Percentiles rank a stretch among this genome's conserved stretches.
Evolutionary conservation across 192 early-diverging fungal species (phyloP).

Genomic region (Chytriomyces hyalinus): DNA sequence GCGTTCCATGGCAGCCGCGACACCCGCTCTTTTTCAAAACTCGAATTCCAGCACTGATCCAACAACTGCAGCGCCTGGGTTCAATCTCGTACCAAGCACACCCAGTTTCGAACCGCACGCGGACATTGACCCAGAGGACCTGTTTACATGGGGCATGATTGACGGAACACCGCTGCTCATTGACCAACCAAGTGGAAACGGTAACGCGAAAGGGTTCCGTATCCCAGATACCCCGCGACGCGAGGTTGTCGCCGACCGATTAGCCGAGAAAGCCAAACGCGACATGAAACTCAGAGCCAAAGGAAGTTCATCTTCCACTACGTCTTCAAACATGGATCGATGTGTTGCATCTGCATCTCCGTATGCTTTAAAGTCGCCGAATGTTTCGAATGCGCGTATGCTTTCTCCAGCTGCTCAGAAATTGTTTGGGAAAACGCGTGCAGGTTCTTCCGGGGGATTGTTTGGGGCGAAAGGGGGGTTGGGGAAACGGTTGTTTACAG

Average conservation of each 20-base stretch:
- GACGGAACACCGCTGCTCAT: constrained; percentile 80
- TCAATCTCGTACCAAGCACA: constrained; percentile 69
- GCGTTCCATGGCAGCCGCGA: constrained; percentile 53
- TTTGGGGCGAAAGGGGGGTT: neutral
- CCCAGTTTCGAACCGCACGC: constrained; percentile 65
- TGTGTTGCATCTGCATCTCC: too few species aligned
- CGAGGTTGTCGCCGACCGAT: constrained; percentile 64
- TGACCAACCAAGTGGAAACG: constrained; percentile 43
- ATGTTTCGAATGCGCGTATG: neutral
- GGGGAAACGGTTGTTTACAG: neutral
- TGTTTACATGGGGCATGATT: constrained; percentile 88
- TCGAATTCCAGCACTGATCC: constrained; percentile 25
- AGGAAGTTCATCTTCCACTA: neutral
- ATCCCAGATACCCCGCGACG: constrained; percentile 67
- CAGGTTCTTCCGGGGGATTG: neutral
- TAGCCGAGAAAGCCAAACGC: constrained; percentile 61
- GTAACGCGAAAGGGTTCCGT: constrained; percentile 49
- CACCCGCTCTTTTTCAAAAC: constrained; percentile 56
- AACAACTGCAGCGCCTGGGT: constrained; percentile 47
- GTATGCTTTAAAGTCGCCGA: neutral
- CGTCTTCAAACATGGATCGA: too few species aligned
- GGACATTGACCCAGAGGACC: constrained; percentile 66
- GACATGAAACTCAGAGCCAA: constrained; percentile 21
- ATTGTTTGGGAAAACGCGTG: neutral
- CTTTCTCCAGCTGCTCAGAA: constrained; percentile 17